Evolutionary conservation across 257 asterid genomes (phyloP).

Genomic region (Rubia yunnanensis): DNA sequence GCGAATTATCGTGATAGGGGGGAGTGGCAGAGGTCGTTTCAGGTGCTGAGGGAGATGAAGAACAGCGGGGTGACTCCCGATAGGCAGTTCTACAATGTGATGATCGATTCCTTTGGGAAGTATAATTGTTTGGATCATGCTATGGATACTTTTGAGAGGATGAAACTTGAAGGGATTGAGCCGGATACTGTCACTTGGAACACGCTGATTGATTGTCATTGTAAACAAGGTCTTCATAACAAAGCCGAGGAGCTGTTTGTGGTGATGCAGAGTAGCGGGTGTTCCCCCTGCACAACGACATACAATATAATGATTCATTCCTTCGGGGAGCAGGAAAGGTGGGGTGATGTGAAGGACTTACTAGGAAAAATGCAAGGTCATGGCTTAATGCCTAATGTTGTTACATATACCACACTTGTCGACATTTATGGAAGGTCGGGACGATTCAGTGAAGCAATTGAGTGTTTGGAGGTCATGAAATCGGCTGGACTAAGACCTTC

Average conservation of each 20-base stretch:
- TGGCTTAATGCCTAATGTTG: slow-evolving; percentile 75
- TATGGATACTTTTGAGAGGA: slow-evolving; percentile 71
- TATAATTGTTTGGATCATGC: slow-evolving; percentile 81
- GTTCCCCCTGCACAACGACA: slow-evolving; percentile 72
- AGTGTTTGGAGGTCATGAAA: slow-evolving; percentile 91
- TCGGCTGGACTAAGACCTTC: slow-evolving; percentile 84
- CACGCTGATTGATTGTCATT: slow-evolving; percentile 83
- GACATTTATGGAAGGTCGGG: slow-evolving; percentile 87
- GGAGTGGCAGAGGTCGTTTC: slow-evolving; percentile 94
- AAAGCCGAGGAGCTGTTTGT: slow-evolving; percentile 60
- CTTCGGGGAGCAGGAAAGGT: slow-evolving; percentile 70
- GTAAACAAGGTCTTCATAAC: slow-evolving; percentile 61
- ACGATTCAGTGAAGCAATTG: slow-evolving; percentile 76
- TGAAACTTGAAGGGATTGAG: slow-evolving; percentile 67
- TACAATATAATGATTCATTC: slow-evolving; percentile 87
- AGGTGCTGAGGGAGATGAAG: slow-evolving; percentile 91
- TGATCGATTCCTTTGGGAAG: slow-evolving; percentile 93
- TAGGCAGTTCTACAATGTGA: slow-evolving; percentile 73
- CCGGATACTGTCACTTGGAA: slow-evolving; percentile 91
- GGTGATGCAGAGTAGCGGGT: slow-evolving; percentile 63
- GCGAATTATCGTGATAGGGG: slow-evolving; percentile 82
- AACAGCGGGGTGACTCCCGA: slow-evolving; percentile 67
- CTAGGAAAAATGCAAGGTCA: slow-evolving; percentile 65
- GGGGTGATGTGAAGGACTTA: slow-evolving; percentile 73
- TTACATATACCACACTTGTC: slow-evolving; percentile 87